Conservation (phyloP, 2,329 filamentous ascomycete species). For the Colletotrichum phormii region DNA sequence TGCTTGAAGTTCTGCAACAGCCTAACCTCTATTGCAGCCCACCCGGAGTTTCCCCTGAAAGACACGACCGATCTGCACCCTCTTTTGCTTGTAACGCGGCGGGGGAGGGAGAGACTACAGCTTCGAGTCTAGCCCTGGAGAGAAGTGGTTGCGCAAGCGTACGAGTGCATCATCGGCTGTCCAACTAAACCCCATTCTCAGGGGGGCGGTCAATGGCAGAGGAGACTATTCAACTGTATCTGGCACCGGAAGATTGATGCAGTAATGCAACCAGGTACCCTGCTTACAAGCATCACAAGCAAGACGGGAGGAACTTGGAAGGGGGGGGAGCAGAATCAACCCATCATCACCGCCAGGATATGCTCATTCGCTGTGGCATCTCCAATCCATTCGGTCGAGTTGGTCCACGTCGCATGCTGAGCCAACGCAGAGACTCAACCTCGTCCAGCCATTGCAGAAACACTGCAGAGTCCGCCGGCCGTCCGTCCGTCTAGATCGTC, state of each 20-base stretch:
- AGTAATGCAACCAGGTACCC: not conserved
- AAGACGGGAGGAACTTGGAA: not conserved
- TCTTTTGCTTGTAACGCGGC: slow-evolving; percentile 8
- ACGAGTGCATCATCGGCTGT: not conserved
- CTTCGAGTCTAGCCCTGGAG: slow-evolving; percentile 13
- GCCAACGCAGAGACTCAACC: slow-evolving; percentile 14
- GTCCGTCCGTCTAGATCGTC: slow-evolving; percentile 7
- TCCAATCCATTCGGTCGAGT: not conserved
- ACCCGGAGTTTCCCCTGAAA: slow-evolving; percentile 24
- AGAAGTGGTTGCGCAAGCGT: not conserved
- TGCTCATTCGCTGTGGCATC: too few species aligned
- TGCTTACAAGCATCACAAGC: not conserved
- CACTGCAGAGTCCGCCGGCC: slow-evolving; percentile 3
- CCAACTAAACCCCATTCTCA: not conserved
- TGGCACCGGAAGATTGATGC: not conserved
- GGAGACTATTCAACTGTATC: not conserved
- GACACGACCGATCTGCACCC: slow-evolving; percentile 18
- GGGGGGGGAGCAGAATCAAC: not conserved
- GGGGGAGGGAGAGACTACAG: not conserved
- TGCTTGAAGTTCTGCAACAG: slow-evolving; percentile 13
- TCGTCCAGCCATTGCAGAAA: slow-evolving; percentile 7
- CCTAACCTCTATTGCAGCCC: slow-evolving; percentile 8
- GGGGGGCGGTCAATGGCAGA: slow-evolving; percentile 5
- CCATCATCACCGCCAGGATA: slow-evolving; percentile 5
- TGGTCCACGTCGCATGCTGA: slow-evolving; percentile 10